phyloP scores from a whole-genome alignment of 2,329 filamentous ascomycete species.

The Aspergillus pseudotamarii region DNA sequence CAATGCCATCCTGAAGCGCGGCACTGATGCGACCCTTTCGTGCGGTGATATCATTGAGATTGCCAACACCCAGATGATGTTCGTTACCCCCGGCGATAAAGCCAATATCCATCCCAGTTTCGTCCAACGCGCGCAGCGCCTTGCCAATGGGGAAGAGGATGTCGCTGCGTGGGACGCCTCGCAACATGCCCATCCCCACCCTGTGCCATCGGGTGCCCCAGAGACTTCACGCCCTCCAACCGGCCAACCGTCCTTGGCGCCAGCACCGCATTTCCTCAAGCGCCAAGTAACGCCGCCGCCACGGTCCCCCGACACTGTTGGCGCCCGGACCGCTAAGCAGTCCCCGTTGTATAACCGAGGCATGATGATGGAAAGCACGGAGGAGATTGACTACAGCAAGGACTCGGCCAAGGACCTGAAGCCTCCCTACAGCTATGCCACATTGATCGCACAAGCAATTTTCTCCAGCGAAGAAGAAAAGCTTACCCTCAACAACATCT shows the following conservation, averaged over 20 bases:
- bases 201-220: slow-evolving; percentile 16
- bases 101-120: slow-evolving; percentile 71
- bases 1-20: slow-evolving; percentile 69
- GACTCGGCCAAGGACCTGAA: slow-evolving; percentile 90
- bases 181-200: slow-evolving; percentile 42
- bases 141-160: slow-evolving; percentile 45
- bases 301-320: slow-evolving; percentile 43
- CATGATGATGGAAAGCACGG: slow-evolving; percentile 57
- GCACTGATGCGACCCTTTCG: slow-evolving; percentile 66
- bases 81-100: slow-evolving; percentile 81
- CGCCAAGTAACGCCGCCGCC: slow-evolving; percentile 47
- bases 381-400: slow-evolving; percentile 63
- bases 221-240: slow-evolving; percentile 26
- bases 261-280: slow-evolving; percentile 47
- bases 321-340: slow-evolving; percentile 44
- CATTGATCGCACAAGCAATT: slow-evolving; percentile 96
- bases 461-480: slow-evolving; percentile 84
- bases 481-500: slow-evolving; percentile 88
- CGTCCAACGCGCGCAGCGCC: slow-evolving; percentile 65
- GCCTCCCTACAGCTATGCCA: slow-evolving; percentile 93
- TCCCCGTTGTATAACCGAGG: slow-evolving; percentile 54
- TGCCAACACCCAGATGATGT: slow-evolving; percentile 96
- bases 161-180: slow-evolving; percentile 39
- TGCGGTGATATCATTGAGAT: slow-evolving; percentile 93
- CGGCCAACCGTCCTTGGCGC: slow-evolving; percentile 42